phyloP scores from a whole-genome alignment of 106 monocot genomes.

The Acorus calamus region DNA sequence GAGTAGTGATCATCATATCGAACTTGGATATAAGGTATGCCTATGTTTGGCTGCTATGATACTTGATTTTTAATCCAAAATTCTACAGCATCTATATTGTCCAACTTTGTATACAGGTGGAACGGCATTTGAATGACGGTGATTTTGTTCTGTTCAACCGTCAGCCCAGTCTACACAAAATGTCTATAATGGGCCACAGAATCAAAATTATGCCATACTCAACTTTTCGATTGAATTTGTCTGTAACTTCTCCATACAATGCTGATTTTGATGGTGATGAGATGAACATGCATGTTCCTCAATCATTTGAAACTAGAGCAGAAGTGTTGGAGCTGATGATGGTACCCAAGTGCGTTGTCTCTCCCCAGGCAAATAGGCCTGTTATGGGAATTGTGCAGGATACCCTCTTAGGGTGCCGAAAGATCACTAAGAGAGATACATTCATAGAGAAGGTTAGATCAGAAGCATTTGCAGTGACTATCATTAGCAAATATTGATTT shows the following conservation, averaged over 20 bases:
- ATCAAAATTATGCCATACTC: conserved; percentile 99
- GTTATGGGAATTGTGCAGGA: conserved; percentile 99
- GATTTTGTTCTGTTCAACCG: conserved; percentile 99
- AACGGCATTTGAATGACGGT: conserved; percentile 90
- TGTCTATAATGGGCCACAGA: conserved; percentile 99
- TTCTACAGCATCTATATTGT: background rate
- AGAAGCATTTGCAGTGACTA: too few relatives aligned
- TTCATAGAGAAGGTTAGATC: conserved; percentile 82
- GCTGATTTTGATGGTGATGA: conserved; percentile 99
- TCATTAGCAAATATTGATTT: background rate
- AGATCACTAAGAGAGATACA: conserved; percentile 97
- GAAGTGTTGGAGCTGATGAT: conserved; percentile 98
- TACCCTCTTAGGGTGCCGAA: conserved; percentile 83
- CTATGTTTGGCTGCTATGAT: background rate
- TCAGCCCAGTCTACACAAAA: conserved; percentile 97
- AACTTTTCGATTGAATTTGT: conserved; percentile 93
- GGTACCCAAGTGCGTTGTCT: conserved; percentile 99
- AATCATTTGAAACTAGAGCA: conserved; percentile 96
- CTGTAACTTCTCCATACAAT: conserved; percentile 96
- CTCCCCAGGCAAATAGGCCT: conserved; percentile 94
- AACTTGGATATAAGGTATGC: conserved; percentile 89
- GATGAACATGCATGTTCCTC: conserved; percentile 99
- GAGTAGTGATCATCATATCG: conserved; percentile 96
- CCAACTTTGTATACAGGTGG: conserved; percentile 50
- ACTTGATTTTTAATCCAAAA: too few relatives aligned